Percentiles rank a stretch among this genome's conserved stretches.
Evolutionary conservation across 1,139 yeast species (phyloP).

Genomic region (Candida dubliniensis): DNA sequence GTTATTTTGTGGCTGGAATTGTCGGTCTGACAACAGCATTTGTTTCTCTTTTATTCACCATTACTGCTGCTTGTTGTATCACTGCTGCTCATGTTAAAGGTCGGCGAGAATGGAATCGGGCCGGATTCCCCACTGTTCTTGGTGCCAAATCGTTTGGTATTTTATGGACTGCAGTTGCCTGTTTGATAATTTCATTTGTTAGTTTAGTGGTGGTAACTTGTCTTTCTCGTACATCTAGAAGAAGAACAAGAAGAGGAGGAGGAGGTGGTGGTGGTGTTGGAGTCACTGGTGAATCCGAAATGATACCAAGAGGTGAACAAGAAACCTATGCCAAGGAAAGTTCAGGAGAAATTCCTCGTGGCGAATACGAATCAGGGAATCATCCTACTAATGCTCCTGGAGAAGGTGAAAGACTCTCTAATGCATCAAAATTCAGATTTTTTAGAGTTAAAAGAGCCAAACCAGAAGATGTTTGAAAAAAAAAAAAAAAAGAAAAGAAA

Average conservation of each 20-base stretch:
- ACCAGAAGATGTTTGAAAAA: constrained; percentile 11
- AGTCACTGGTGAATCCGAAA: background rate
- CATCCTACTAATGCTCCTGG: constrained; percentile 1
- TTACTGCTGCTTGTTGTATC: constrained; percentile 58
- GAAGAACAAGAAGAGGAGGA: background rate
- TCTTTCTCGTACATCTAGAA: constrained; percentile 6
- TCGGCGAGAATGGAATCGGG: constrained; percentile 50
- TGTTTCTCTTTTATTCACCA: constrained; percentile 51
- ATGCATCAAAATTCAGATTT: constrained; percentile 17
- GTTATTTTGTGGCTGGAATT: constrained; percentile 19
- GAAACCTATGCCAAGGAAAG: constrained; percentile 4
- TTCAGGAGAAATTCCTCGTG: constrained; percentile 4
- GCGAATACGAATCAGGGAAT: background rate
- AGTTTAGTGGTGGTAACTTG: constrained; percentile 9
- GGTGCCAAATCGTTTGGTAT: constrained; percentile 64
- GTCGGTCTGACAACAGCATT: constrained; percentile 30
- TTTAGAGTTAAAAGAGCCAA: constrained; percentile 17
- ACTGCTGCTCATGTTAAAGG: constrained; percentile 71
- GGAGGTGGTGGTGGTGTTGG: constrained; percentile 3
- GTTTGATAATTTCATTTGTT: constrained; percentile 13
- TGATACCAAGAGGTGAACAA: too few relatives aligned
- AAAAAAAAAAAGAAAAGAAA: background rate
- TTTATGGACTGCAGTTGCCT: constrained; percentile 45
- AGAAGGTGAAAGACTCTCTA: constrained; percentile 11
- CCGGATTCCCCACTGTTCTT: constrained; percentile 47